Conservation (phyloP, 208 protist genomes). For the Trypanosoma lewisi region DNA sequence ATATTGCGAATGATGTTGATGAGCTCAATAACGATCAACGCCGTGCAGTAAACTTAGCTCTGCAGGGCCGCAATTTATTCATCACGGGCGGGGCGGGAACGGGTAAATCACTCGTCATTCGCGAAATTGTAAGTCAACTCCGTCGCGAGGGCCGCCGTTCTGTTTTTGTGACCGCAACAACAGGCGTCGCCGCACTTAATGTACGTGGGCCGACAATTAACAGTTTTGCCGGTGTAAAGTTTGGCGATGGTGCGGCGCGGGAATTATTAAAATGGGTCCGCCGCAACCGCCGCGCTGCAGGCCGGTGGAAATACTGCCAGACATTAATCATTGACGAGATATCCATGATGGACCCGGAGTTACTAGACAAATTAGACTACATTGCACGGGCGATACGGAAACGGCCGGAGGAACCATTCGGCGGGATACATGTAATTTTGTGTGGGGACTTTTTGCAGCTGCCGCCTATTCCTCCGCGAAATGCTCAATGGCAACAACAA, state of each 20-base stretch:
- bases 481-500: neutral
- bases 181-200: slow-evolving; percentile 61
- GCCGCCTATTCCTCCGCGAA: slow-evolving; percentile 33
- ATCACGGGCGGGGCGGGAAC: slow-evolving; percentile 66
- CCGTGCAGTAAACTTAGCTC: slow-evolving; percentile 28
- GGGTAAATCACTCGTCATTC: slow-evolving; percentile 55
- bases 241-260: slow-evolving; percentile 26
- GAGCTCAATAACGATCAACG: slow-evolving; percentile 28
- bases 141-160: slow-evolving; percentile 16
- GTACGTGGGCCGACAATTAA: slow-evolving; percentile 58
- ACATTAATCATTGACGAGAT: slow-evolving; percentile 78
- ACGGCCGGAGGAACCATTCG: slow-evolving; percentile 39
- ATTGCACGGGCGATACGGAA: slow-evolving; percentile 42
- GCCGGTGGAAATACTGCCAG: slow-evolving; percentile 38
- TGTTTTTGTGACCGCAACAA: slow-evolving; percentile 61
- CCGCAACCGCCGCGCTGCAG: slow-evolving; percentile 30
- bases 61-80: slow-evolving; percentile 40
- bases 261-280: slow-evolving; percentile 37
- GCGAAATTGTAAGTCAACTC: slow-evolving; percentile 40
- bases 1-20: neutral
- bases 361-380: slow-evolving; percentile 63
- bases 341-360: slow-evolving; percentile 52
- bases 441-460: slow-evolving; percentile 85
- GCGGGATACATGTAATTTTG: slow-evolving; percentile 78
- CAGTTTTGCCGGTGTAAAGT: slow-evolving; percentile 47